Base-by-base conservation (phyloP, 192 early-diverging fungal genomes). In the Mortierella alpina region DNA sequence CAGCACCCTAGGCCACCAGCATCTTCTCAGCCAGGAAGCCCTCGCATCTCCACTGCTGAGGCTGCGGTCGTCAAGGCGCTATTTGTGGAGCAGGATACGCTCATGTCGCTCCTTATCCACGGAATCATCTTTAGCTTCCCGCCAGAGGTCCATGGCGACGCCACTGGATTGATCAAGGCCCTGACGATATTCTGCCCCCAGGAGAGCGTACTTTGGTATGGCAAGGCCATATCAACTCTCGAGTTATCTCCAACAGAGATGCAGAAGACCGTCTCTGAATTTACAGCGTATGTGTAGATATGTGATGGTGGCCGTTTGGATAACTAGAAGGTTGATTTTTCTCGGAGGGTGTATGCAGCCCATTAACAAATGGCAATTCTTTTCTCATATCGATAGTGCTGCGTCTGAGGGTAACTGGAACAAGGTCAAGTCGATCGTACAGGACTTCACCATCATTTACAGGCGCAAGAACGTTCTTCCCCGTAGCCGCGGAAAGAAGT, bases 361-460 rank as follows among this genome's bases (percentile, higher is more conserved):
- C 31, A 31, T 56, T 20, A 56, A 56, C 45, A 70, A 40, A n/a
- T 59, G n/a, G 3, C 47, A 41, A 6, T 0, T 68, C 31, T 57
- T 41, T 57, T 46, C 8, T 59, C 11, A 44, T 68, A 14, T 68
- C 42, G 14, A 66, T 68, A 92, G 91, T 49, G 84, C 86, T 54
- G 84, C 81, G 18, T 85, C 85, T 13, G 84, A 82, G 46, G 68
- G 75, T 14, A 84, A 91, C 63, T 86, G 85, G 85, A 82, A 55
- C 44, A 90, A 82, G 65, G 72, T 90, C 42, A 70, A 84, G 66
- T 66, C 85, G n/a, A 71, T 88, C 4, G 66, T 91, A 2, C 82
- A 86, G 20, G 90, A 92, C 56, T 91, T 92, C 62, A 83, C 87
- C 7, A 84, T 83, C 10, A 41, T 78, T 20, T 92, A 88, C 70